Evolutionary conservation across 306 rosid genomes (phyloP).

Genomic region (Cajanus cajan): DNA sequence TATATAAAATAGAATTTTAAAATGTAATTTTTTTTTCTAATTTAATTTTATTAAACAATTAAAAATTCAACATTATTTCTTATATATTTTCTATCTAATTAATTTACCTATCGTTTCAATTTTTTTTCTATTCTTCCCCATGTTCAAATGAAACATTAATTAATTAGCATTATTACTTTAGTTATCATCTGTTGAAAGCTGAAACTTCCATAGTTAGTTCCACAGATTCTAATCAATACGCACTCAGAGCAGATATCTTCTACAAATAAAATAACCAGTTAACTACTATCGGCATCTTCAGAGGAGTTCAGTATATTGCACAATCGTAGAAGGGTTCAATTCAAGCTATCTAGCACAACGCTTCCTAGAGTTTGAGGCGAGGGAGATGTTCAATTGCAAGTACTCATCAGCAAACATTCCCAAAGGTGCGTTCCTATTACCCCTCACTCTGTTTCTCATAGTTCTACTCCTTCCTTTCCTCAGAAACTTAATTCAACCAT

Average conservation of each 20-base stretch:
- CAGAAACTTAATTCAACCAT: constrained; percentile 20
- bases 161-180: neutral
- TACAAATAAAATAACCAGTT: neutral
- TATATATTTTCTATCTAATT: too few relatives aligned
- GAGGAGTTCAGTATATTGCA: neutral
- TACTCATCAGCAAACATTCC: constrained; percentile 23
- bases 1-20: too few relatives aligned
- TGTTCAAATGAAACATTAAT: too few relatives aligned
- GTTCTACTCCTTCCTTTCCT: constrained; percentile 36
- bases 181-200: neutral
- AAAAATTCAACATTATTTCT: too few relatives aligned
- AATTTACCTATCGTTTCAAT: too few relatives aligned
- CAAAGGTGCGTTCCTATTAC: constrained; percentile 22
- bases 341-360: neutral
- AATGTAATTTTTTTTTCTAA: too few relatives aligned
- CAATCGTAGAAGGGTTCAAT: neutral
- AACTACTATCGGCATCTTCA: neutral
- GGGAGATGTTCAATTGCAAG: constrained; percentile 25
- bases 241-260: neutral
- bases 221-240: neutral
- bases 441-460: constrained; percentile 17
- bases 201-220: neutral
- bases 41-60: too few relatives aligned
- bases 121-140: neutral
- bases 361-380: neutral